Base-by-base conservation (phyloP, 2,329 filamentous ascomycete species). In the Ceratocystiopsis sp. region DNA sequence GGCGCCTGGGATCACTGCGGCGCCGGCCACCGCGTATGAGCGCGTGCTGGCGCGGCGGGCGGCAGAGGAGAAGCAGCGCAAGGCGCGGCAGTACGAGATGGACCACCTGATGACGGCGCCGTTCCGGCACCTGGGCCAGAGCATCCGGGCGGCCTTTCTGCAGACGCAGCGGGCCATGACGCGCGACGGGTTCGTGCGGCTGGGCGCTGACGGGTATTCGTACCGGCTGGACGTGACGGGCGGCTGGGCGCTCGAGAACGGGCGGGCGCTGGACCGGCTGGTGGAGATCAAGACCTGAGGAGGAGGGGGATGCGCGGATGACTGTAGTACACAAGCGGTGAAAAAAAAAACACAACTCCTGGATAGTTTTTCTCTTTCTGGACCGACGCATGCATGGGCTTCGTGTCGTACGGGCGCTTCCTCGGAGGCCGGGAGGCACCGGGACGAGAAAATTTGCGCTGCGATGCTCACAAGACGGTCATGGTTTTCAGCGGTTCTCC, bases 171-270 rank as follows among this genome's bases (percentile, higher is more conserved):
- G 70, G 40, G 66, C 70, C 2, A 64, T 75, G 54, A 70, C 67
- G 15, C 65, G 72, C 43, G 70, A 72, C 45, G 75, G 74, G 0
- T 77, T 74, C 47, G 62, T 66, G 35, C 61, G 63, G 44, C 59
- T 79, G 41, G 56, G 55, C 42, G 59, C 75, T 14, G 59, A 67
- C 12, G 66, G 61, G 16, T 55, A 60, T 33, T 56, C 59, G 42
- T 14, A 37, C 16, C 75, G 72, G 59, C 55, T 78, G 21, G 74
- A 78, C 51, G 62, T 76, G 15, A 62, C 62, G 3, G 64, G 65
- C 37, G 73, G 70, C 1, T 75, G 71, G 60, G 69, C 69, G 19
- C 61, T 77, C 38, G 75, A 78, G 36, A 62, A 68, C 4, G 77
- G 77, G 37, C 64, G 62, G 43, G 71, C 71, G 4, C 54, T 80